Evolutionary conservation across 768 basidiomycete species (phyloP).

Genomic region (Mycena crocata): DNA sequence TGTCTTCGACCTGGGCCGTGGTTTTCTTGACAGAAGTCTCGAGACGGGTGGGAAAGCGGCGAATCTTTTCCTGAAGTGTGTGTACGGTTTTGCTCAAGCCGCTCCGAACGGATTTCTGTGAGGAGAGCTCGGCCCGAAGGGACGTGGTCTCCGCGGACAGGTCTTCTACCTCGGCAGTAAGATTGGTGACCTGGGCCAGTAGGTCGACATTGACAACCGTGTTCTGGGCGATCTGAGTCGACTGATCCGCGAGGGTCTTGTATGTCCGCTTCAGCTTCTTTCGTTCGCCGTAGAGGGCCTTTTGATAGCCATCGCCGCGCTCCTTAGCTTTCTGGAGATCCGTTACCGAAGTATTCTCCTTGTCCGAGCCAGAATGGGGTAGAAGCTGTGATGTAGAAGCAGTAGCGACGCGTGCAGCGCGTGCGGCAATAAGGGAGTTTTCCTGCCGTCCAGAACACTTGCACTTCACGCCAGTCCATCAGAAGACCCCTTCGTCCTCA

Average conservation of each 20-base stretch:
- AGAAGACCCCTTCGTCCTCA: not conserved
- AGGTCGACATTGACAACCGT: not conserved
- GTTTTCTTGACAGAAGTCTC: not conserved
- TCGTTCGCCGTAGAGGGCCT: not conserved
- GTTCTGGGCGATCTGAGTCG: not conserved
- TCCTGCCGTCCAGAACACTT: not conserved
- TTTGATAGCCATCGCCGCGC: constrained; percentile 5
- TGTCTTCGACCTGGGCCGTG: not conserved
- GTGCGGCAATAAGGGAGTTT: not conserved
- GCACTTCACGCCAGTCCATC: not conserved
- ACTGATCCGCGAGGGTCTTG: not conserved
- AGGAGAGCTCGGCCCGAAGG: not conserved
- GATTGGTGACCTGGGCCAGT: not conserved
- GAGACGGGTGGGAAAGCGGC: not conserved
- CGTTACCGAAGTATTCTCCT: not conserved
- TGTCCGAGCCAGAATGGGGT: not conserved
- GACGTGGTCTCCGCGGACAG: not conserved
- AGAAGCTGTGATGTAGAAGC: too few relatives aligned
- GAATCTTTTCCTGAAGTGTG: not conserved
- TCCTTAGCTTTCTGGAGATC: not conserved
- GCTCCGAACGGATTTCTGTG: constrained; percentile 1
- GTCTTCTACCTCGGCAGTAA: not conserved
- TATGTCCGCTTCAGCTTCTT: constrained; percentile 6
- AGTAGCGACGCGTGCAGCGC: not conserved
- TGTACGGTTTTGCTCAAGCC: not conserved